Conservation (phyloP, 495 filamentous ascomycete species). For the Pyrenopolyporus hunteri region DNA sequence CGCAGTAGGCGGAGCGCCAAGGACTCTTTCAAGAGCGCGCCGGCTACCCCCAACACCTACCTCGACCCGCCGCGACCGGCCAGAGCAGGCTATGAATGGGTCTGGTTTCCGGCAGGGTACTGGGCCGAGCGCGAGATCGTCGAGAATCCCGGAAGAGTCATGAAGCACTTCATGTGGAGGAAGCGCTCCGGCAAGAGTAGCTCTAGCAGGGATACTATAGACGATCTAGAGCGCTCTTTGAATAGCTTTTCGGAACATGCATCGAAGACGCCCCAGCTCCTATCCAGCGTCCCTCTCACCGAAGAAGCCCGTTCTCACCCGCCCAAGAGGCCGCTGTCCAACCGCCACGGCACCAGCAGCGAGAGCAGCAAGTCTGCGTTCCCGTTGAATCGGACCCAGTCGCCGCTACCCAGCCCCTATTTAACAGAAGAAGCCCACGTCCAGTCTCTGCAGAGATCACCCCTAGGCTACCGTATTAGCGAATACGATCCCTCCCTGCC, state of each 20-base stretch:
- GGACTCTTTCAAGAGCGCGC: constrained; percentile 20
- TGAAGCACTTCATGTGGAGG: constrained; percentile 46
- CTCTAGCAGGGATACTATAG: constrained; percentile 26
- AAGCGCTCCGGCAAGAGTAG: constrained; percentile 46
- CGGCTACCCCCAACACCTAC: constrained; percentile 6
- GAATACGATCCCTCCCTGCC: constrained; percentile 9
- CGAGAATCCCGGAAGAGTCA: constrained; percentile 39
- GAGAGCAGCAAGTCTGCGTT: constrained; percentile 34
- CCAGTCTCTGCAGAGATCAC: constrained; percentile 47
- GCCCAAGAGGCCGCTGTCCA: constrained; percentile 32
- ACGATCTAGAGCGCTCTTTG: constrained; percentile 21
- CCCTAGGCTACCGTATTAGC: constrained; percentile 12
- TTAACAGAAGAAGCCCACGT: constrained; percentile 54
- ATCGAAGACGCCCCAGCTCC: constrained; percentile 23
- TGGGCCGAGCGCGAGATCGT: constrained; percentile 58
- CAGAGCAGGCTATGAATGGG: constrained; percentile 58
- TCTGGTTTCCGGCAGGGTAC: constrained; percentile 62
- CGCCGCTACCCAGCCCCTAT: constrained; percentile 44
- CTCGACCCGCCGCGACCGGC: constrained; percentile 57
- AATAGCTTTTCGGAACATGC: constrained; percentile 21
- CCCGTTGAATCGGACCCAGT: constrained; percentile 23
- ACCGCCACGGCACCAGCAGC: constrained; percentile 32
- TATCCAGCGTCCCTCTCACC: constrained; percentile 42
- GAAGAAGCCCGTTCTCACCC: constrained; percentile 46
- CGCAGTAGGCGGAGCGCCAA: constrained; percentile 10